Evolutionary conservation across 192 early-diverging fungal species (phyloP).

Genomic region (Geranomyces variabilis): DNA sequence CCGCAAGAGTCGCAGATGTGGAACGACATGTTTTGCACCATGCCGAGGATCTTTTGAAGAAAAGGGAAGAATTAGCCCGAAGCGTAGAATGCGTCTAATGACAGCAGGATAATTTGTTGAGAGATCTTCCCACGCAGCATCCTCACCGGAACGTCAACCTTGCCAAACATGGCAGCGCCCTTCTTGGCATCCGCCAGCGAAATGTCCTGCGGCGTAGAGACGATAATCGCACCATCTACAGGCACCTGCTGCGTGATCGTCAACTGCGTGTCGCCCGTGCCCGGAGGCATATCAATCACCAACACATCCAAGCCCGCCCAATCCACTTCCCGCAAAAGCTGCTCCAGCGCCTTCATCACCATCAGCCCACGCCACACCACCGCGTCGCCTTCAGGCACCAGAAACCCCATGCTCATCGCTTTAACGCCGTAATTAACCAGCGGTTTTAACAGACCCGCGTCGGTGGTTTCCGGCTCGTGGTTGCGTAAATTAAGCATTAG

Average conservation of each 20-base stretch:
- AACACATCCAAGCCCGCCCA: slow-evolving; percentile 78
- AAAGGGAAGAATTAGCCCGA: too few species aligned
- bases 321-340: slow-evolving; percentile 80
- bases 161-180: slow-evolving; percentile 81
- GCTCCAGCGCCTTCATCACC: slow-evolving; percentile 92
- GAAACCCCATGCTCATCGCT: slow-evolving; percentile 91
- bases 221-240: slow-evolving; percentile 77
- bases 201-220: slow-evolving; percentile 91
- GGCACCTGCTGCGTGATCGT: slow-evolving; percentile 79
- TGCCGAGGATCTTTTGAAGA: slow-evolving; percentile 70
- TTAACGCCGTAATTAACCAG: slow-evolving; percentile 84
- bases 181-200: slow-evolving; percentile 79
- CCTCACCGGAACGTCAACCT: slow-evolving; percentile 79
- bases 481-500: slow-evolving; percentile 75
- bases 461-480: slow-evolving; percentile 68
- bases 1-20: slow-evolving; percentile 81
- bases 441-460: slow-evolving; percentile 66
- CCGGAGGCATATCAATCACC: slow-evolving; percentile 91
- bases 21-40: slow-evolving; percentile 88
- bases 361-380: slow-evolving; percentile 92
- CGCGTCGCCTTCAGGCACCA: slow-evolving; percentile 71
- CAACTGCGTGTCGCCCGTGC: slow-evolving; percentile 88
- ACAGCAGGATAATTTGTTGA: too few species aligned
- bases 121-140: background rate
- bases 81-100: too few species aligned